These are phyloP conservation scores for Chrysoporthe puriensis DNA, from an alignment of 2,329 filamentous ascomycete species.

Conservation along the genomic window DNA sequence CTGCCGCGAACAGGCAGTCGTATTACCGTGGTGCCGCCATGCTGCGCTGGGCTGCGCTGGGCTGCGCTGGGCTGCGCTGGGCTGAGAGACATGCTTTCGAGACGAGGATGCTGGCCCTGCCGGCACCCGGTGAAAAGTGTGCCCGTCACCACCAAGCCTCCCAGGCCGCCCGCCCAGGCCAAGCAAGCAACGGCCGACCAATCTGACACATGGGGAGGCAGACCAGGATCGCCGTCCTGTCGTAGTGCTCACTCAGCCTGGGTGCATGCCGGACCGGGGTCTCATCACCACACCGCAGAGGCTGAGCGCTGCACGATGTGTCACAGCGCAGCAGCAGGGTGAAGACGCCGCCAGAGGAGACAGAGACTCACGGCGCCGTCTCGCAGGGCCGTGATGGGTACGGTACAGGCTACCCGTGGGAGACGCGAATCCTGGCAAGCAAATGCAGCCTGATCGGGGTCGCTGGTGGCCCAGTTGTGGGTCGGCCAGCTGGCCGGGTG, in stretches of 20 bases:
- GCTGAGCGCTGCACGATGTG: conserved; percentile 14
- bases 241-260: not conserved
- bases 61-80: too few species aligned
- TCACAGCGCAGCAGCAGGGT: conserved; percentile 6
- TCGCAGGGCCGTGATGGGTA: not conserved
- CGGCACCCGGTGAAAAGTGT: not conserved
- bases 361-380: not conserved
- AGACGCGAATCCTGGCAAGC: conserved; percentile 8
- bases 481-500: not conserved
- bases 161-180: not conserved
- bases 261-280: not conserved
- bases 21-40: not conserved
- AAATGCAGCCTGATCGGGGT: not conserved
- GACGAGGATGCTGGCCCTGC: not conserved
- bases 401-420: not conserved
- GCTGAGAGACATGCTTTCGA: not conserved
- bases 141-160: not conserved
- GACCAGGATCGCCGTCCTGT: too few species aligned
- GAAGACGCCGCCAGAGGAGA: not conserved
- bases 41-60: not conserved
- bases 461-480: not conserved
- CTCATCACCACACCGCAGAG: not conserved
- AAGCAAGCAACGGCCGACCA: too few species aligned
- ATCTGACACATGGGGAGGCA: too few species aligned
- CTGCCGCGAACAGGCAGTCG: not conserved